Evolutionary conservation across 2,329 filamentous ascomycete species (phyloP), one percentile per base, ranked within the genome.

Genomic region (Emericellopsis atlantica): DNA sequence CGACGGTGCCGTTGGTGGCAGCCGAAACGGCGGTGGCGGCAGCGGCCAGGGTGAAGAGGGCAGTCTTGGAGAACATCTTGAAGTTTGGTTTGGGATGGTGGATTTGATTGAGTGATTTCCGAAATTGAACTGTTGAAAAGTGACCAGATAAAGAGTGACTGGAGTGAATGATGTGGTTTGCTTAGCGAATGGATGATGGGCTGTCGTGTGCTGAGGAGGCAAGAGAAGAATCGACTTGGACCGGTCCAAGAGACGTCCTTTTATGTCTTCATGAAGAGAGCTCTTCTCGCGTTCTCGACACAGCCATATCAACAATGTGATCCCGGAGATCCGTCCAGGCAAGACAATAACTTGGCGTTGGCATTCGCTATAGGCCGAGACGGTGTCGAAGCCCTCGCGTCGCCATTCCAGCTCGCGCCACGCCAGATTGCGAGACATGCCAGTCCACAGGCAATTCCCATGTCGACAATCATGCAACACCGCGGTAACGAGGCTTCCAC

Each of bases 61-160:
- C 26, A 29, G 26, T 52, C 44, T 43, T 36, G 48, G 52, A 38
- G 45, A 51, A 47, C 47, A 55, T 56, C 36, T 50, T 54, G 46
- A 44, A 41, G 23, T 29, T 29, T 16, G 26, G 22, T 32, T 39
- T 12, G 23, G 26, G 11, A 21, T 3, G 18, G 5, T 21, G 26
- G 32, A n/a, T 35, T 10, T 4, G 23, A 32, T n/a, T n/a, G 40
- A 32, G 38, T 14, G 9, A 16, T 24, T 12, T 29, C 26, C 26
- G 26, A 29, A 29, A 12, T n/a, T n/a, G n/a, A n/a, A n/a, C n/a
- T n/a, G n/a, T 23, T 16, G 12, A 23, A 40, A 15, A 14, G 29
- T 29, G 24, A 9, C 36, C 18, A 16, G 16, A 10, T 11, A 54
- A 46, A 40, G 51, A 54, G 48, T 48, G 52, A 52, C 50, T 52